phyloP scores from a whole-genome alignment of 352 stramenopile genomes.

The Blastocystis sp. region DNA sequence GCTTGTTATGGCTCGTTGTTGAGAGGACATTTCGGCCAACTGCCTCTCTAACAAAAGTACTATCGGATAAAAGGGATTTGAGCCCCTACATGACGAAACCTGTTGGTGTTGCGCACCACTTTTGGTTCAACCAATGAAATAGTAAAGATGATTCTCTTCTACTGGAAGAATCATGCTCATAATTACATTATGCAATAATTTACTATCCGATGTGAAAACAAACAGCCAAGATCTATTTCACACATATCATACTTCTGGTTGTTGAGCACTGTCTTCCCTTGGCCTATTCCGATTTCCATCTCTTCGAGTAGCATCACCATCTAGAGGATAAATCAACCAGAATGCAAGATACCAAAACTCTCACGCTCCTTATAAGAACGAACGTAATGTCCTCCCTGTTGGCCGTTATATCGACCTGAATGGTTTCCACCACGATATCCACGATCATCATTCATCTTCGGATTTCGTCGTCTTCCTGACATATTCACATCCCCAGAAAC shows the following conservation, averaged over 20 bases:
- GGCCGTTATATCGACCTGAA: not conserved
- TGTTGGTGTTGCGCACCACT: not conserved
- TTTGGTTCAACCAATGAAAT: constrained; percentile 14
- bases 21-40: not conserved
- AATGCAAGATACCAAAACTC: not conserved
- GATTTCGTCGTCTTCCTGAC: not conserved
- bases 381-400: not conserved
- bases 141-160: not conserved
- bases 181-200: too few species aligned
- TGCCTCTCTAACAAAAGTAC: not conserved
- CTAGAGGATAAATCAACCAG: not conserved
- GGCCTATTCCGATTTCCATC: not conserved
- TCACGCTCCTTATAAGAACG: not conserved
- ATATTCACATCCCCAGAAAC: not conserved
- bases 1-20: constrained; percentile 12
- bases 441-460: constrained; percentile 2
- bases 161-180: not conserved
- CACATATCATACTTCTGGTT: not conserved
- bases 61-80: too few species aligned
- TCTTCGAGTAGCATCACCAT: not conserved
- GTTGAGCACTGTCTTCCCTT: constrained; percentile 13
- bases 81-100: too few species aligned
- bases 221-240: not conserved
- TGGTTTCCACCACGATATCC: not conserved
- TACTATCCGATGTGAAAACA: not conserved